These are phyloP conservation scores for Chlorella sp. DNA, from an alignment of 139 green algal species.

Conservation along the genomic window DNA sequence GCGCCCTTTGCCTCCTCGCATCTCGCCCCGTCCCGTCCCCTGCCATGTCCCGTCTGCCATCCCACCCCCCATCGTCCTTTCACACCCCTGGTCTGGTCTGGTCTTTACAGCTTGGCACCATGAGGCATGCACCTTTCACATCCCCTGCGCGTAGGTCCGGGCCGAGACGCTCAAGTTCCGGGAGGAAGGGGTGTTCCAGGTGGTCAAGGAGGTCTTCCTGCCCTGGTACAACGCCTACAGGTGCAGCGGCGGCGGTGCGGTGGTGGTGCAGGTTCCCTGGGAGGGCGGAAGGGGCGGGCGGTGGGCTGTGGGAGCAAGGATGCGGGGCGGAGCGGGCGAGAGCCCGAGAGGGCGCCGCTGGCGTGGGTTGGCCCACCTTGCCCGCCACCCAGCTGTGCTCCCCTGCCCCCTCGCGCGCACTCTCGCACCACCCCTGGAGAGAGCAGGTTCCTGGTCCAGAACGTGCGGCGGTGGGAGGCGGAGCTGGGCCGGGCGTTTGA, in stretches of 20 bases:
- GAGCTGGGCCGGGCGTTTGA: slow-evolving; percentile 64
- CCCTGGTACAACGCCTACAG: slow-evolving; percentile 99
- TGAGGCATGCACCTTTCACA: too few relatives aligned
- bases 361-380: too few relatives aligned
- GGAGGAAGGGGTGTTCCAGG: slow-evolving; percentile 93
- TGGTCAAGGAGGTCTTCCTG: slow-evolving; percentile 98
- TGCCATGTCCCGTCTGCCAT: too few relatives aligned
- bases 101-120: too few relatives aligned
- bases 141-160: slow-evolving; percentile 58
- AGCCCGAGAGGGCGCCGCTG: too few relatives aligned
- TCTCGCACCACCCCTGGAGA: too few relatives aligned
- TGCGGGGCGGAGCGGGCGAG: too few relatives aligned
- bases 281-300: not conserved
- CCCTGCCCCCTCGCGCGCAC: too few relatives aligned
- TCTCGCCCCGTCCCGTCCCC: too few relatives aligned
- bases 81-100: too few relatives aligned
- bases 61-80: too few relatives aligned
- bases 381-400: too few relatives aligned
- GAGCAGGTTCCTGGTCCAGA: slow-evolving; percentile 88
- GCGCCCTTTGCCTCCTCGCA: slow-evolving; percentile 39
- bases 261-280: not conserved
- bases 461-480: slow-evolving; percentile 75
- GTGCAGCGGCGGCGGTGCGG: slow-evolving; percentile 14
- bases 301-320: not conserved
- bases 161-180: slow-evolving; percentile 93